Evolutionary conservation across 2,329 filamentous ascomycete genomes (phyloP).

Genomic region (Epichloe sylvatica): DNA sequence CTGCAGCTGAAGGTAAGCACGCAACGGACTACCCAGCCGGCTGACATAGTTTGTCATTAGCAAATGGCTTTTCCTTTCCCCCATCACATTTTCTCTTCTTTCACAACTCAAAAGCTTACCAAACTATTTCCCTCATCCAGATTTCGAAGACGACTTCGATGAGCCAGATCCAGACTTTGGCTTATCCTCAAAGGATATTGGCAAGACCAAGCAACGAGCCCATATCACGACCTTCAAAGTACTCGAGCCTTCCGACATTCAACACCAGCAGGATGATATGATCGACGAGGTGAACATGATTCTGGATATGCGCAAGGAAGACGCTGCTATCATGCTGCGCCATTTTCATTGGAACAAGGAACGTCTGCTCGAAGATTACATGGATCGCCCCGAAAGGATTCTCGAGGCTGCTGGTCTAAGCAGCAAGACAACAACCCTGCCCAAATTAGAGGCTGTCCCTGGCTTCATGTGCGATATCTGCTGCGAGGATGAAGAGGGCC

Average conservation of each 20-base stretch:
- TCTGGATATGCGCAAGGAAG: constrained; percentile 75
- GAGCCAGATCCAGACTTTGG: constrained; percentile 42
- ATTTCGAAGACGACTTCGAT: constrained; percentile 44
- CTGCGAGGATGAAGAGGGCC: constrained; percentile 67
- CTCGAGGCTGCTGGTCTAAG: constrained; percentile 75
- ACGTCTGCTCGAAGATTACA: constrained; percentile 84
- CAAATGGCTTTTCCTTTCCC: constrained; percentile 3
- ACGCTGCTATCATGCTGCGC: constrained; percentile 77
- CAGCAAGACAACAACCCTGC: constrained; percentile 43
- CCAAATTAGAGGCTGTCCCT: constrained; percentile 54
- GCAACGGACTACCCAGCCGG: not conserved
- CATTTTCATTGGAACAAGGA: constrained; percentile 95
- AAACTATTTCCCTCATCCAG: constrained; percentile 18
- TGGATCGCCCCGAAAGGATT: constrained; percentile 71
- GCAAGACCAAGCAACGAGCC: constrained; percentile 55
- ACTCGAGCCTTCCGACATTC: constrained; percentile 65
- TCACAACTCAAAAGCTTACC: not conserved
- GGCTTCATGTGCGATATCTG: constrained; percentile 92
- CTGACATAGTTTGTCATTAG: too few species aligned
- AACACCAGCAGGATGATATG: constrained; percentile 71
- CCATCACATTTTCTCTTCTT: not conserved
- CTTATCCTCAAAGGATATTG: constrained; percentile 44
- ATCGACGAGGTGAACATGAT: constrained; percentile 86
- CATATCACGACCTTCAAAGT: constrained; percentile 82
- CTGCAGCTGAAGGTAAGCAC: constrained; percentile 34